Conservation (phyloP, 108 stramenopile species). For the Cyclostephanos tholiformis region DNA sequence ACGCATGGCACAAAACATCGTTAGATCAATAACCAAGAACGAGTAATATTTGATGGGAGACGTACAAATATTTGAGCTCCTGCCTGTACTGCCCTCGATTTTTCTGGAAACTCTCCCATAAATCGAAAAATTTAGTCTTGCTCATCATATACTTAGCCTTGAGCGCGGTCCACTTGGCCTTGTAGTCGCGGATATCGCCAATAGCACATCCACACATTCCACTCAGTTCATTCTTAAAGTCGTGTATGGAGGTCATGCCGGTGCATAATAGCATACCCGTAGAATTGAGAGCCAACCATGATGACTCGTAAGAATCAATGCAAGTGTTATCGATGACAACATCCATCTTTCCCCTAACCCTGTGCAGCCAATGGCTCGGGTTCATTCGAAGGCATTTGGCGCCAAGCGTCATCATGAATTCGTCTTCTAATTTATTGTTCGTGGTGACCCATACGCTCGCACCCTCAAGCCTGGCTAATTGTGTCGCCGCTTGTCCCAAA, state of each 20-base stretch:
- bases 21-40: too few species aligned
- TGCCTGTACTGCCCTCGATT: slow-evolving; percentile 46
- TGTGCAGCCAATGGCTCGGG: slow-evolving; percentile 55
- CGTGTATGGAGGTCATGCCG: slow-evolving; percentile 21
- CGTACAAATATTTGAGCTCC: slow-evolving; percentile 52
- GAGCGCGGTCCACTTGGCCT: slow-evolving; percentile 44
- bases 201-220: slow-evolving; percentile 46
- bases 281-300: slow-evolving; percentile 46
- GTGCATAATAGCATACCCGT: slow-evolving; percentile 57
- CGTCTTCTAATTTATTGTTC: slow-evolving; percentile 44
- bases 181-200: slow-evolving; percentile 33
- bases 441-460: slow-evolving; percentile 66
- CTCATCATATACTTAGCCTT: slow-evolving; percentile 61
- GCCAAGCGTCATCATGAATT: slow-evolving; percentile 44
- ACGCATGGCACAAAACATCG: too few species aligned
- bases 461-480: slow-evolving; percentile 60
- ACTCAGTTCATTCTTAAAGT: slow-evolving; percentile 25
- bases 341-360: slow-evolving; percentile 59
- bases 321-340: slow-evolving; percentile 71
- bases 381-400: slow-evolving; percentile 52
- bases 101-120: slow-evolving; percentile 42
- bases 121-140: slow-evolving; percentile 51
- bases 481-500: slow-evolving; percentile 63
- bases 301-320: slow-evolving; percentile 47
- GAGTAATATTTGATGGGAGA: too few species aligned